phyloP scores from a whole-genome alignment of 768 basidiomycete genomes.

The Lentinula guzmanii region DNA sequence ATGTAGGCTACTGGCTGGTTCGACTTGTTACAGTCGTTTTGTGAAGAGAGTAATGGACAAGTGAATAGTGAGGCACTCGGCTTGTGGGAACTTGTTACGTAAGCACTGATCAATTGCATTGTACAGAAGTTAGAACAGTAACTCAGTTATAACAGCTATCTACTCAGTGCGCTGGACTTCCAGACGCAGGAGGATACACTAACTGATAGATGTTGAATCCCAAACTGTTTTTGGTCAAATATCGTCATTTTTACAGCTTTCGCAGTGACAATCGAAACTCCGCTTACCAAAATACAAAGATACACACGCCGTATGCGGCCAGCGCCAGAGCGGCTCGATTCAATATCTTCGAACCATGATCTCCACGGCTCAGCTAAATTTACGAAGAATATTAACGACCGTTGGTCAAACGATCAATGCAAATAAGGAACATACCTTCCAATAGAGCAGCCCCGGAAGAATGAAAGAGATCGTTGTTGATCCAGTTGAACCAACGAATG shows the following conservation, averaged over 20 bases:
- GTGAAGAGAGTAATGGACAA: not conserved
- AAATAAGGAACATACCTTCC: conserved; percentile 52
- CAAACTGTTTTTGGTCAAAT: conserved; percentile 40
- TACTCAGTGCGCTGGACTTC: conserved; percentile 16
- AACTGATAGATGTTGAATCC: conserved; percentile 76
- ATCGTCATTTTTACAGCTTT: not conserved
- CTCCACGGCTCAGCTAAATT: conserved; percentile 61
- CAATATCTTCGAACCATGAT: conserved; percentile 44
- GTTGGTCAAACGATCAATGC: not conserved
- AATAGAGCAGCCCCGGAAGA: conserved; percentile 88
- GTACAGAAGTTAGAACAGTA: no score
- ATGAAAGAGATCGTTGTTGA: conserved; percentile 98
- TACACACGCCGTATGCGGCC: conserved; percentile 65
- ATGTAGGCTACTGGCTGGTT: not conserved
- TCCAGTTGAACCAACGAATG: conserved; percentile 95
- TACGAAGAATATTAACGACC: not conserved
- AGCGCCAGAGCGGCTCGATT: conserved; percentile 62
- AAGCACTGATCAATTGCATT: not conserved
- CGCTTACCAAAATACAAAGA: conserved; percentile 87
- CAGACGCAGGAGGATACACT: conserved; percentile 24
- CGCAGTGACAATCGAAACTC: not conserved
- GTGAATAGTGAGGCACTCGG: not conserved
- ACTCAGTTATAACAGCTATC: not conserved
- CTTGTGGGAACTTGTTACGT: not conserved
- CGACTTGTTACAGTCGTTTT: conserved; percentile 6